Evolutionary conservation across 139 green algal genomes (phyloP), one percentile per base, ranked within the genome.

Genomic region (Zygnema cylindricum): DNA sequence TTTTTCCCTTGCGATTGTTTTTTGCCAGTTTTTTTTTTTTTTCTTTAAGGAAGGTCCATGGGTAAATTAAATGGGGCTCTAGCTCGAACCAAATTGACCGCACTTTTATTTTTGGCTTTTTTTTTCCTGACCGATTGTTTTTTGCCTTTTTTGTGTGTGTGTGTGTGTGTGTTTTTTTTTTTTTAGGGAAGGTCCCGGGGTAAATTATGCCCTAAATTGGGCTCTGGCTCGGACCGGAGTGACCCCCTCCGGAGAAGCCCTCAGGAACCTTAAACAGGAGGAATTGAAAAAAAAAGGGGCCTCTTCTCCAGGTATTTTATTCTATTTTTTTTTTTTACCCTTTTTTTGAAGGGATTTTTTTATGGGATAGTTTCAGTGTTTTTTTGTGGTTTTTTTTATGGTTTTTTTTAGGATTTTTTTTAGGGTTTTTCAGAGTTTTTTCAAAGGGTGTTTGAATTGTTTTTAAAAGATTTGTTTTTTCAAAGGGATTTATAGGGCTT

Each of bases 181-280:
- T 41, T 84, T 39, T 69, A 88, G 83, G 57, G 83, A 88, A 76
- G 69, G 83, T 36, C 63, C 83, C 22, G 83, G 83, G 3, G 69
- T 88, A 49, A 88, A 49, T 55, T 88, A 88, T 43, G 69, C 83
- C 11, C 83, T 88, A 1, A 88, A 88, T 0, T 88, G 83, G 83
- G 38, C 83, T 1, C 1, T 88, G 63, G 83, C 69, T 2, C 25
- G 40, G 21, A n/a, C 33, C 2, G 83, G 83, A 42, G 83, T 88
- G 33, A 83, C 83, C 1, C 83, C 83, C 33, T 36, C 49, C 39
- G 83, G 83, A 35, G 35, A 69, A 16, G 83, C 41, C 33, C 36
- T 83, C 23, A 33, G 63, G 30, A 88, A 88, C 83, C 30, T 82
- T 49, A 76, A 77, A n/a, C 40, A 39, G n/a, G 16, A 2, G 2